These are phyloP conservation scores for Coemansia sp. DNA, from an alignment of 192 early-diverging fungal species.

Conservation along the genomic window DNA sequence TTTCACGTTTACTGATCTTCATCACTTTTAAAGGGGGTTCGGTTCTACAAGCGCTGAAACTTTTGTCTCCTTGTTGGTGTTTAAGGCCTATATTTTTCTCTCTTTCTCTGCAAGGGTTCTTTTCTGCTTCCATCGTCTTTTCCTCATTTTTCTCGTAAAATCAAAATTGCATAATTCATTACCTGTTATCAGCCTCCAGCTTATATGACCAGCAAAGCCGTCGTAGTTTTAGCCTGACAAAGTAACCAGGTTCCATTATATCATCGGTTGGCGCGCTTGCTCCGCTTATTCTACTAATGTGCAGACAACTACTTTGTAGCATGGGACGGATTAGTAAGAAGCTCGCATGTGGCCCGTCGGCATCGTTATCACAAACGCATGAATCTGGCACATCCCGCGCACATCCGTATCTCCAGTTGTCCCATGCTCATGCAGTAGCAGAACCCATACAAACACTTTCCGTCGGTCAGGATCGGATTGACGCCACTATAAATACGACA, in stretches of 20 bases:
- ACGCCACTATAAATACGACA: background rate
- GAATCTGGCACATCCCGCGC: conserved; percentile 2
- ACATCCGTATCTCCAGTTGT: conserved; percentile 23
- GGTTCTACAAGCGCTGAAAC: background rate
- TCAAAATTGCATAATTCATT: background rate
- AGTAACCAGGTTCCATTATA: background rate
- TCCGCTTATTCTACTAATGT: conserved; percentile 16
- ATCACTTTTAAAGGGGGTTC: background rate
- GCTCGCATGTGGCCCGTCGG: conserved; percentile 17
- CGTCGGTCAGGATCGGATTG: background rate
- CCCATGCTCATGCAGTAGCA: background rate
- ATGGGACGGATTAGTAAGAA: conserved; percentile 44
- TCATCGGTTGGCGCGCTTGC: background rate
- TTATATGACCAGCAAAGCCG: background rate
- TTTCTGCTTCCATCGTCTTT: background rate
- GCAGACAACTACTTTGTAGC: conserved; percentile 24
- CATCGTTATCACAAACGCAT: conserved; percentile 5
- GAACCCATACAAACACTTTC: background rate
- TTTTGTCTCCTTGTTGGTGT: background rate
- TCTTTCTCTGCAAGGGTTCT: conserved; percentile 3
- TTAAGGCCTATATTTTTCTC: background rate
- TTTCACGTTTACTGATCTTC: background rate
- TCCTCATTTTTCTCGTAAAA: background rate
- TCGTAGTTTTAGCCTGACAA: background rate
- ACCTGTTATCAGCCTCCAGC: background rate